Evolutionary conservation across 2,329 filamentous ascomycete species (phyloP), one percentile per base, ranked within the genome.

Genomic region (Knoxdaviesia capensis): DNA sequence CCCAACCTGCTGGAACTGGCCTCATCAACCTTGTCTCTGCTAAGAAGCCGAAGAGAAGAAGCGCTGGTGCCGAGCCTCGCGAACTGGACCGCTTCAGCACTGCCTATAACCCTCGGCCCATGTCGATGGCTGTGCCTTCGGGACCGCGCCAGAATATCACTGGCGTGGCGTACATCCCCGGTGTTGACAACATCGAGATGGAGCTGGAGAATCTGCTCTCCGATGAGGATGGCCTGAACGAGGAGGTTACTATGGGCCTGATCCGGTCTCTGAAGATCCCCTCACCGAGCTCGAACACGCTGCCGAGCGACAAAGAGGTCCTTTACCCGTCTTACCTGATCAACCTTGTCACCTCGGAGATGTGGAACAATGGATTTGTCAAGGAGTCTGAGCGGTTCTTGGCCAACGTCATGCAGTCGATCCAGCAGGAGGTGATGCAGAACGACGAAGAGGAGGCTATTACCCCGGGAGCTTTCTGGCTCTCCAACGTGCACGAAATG

Each of bases 311-410:
- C 63, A 98, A 98, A 66, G 90, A 98, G 59, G 88, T 98, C 28
- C 70, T 98, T 41, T 98, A 98, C 78, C 90, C 90, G 33, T 88
- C 90, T 7, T 98, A 96, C 59, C 77, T 98, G 52, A 98, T 98
- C 68, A 98, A 98, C 61, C 71, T 98, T 46, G 90, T 98, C 48
- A 98, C 90, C 8, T 96, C 87, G 10, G 90, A 98, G 65, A 98
- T 98, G 90, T 98, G 90, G 90, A 98, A 98, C 67, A 98, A 98
- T 53, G 90, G 90, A 39, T 98, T 94, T 56, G 90, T 98, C 52
- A 98, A 98, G 67, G 90, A 98, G 62, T 96, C 90, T 4, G 90
- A 98, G 63, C 82, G 88, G 43, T 98, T 98, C 73, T 70, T 98
- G 48, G 90, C 90, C 55, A 98, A 96, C 54, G 90, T 98, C 49